Evolutionary conservation across 75 land plant species (phyloP), one percentile per base, ranked within the genome.

Genomic region (Picea sitchensis): DNA sequence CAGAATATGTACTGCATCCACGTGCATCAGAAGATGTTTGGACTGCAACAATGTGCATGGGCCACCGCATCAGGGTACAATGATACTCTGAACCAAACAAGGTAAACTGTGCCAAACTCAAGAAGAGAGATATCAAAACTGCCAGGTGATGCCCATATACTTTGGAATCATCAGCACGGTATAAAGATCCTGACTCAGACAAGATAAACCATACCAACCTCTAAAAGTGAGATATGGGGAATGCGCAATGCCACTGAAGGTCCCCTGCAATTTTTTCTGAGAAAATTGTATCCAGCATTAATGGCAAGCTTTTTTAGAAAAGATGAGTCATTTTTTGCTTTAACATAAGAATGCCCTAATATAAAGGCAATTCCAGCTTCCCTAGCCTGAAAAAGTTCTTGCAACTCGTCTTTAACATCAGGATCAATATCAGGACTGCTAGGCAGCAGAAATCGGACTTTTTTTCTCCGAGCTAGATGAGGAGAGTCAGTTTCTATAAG

Each of bases 351-450:
- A 54, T 89, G 89, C 6, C 91, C 91, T 36, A 87, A 13, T 30
- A 89, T 87, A 77, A 78, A 89, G 38, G 91, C 91, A 71, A 87
- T 80, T 31, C 91, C 91, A 31, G 91, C 80, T 32, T 87, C 86
- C 34, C 83, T 80, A 14, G 91, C 91, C 44, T 87, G 79, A 26
- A 76, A 51, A 65, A 88, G 79, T 61, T 88, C 90, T 67, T 65
- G 75, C 60, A 84, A 73, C 76, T 80, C 90, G 30, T 79, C 86
- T 26, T 58, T 75, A 3, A 81, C 75, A 18, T 63, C 59, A 30
- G 74, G 58, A 68, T 81, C 71, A 31, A 81, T 61, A 13, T 81
- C 67, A 14, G 87, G 76, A 54, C 86, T 79, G 59, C 63, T 63
- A 9, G 86, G 86, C 31, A 87, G 41, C 77, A 86, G 59, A 31